phyloP scores from a whole-genome alignment of 2,329 filamentous ascomycete genomes.

The Penicillium sp. region DNA sequence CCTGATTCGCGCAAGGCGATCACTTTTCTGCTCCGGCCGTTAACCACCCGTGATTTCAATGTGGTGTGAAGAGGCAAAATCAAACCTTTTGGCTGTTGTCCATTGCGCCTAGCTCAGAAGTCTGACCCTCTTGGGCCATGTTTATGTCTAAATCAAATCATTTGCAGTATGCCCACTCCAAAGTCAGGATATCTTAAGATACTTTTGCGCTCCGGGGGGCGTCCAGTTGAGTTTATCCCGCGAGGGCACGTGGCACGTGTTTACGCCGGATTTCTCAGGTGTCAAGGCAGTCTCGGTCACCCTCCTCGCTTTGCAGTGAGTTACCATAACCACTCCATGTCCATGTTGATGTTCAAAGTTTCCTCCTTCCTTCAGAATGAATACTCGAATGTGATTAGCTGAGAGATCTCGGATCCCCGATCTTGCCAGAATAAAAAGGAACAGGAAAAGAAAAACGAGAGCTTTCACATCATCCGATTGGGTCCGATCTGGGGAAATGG shows the following conservation, averaged over 20 bases:
- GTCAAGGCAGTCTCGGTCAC: background rate
- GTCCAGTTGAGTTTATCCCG: background rate
- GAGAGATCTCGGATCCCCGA: too few relatives aligned
- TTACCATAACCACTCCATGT: too few relatives aligned
- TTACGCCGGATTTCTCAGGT: conserved; percentile 8
- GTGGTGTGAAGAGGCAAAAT: background rate
- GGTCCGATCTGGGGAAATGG: too few relatives aligned
- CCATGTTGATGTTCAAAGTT: background rate
- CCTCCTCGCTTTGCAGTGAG: too few relatives aligned
- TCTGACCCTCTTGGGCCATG: too few relatives aligned
- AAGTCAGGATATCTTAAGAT: background rate
- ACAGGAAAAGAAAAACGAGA: too few relatives aligned
- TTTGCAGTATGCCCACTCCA: background rate
- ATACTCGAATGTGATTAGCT: too few relatives aligned
- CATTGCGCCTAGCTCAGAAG: background rate
- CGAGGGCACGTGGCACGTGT: too few relatives aligned
- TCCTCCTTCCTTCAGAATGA: background rate
- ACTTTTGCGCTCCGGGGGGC: too few relatives aligned
- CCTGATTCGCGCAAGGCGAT: conserved; percentile 45
- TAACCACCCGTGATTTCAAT: conserved; percentile 1
- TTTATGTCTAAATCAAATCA: background rate
- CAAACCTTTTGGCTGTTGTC: conserved; percentile 2
- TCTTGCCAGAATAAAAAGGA: too few relatives aligned
- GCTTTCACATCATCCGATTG: too few relatives aligned
- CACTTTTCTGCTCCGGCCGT: conserved; percentile 25